Conservation (phyloP, 2,329 filamentous ascomycete species). For the Diaporthe eres region DNA sequence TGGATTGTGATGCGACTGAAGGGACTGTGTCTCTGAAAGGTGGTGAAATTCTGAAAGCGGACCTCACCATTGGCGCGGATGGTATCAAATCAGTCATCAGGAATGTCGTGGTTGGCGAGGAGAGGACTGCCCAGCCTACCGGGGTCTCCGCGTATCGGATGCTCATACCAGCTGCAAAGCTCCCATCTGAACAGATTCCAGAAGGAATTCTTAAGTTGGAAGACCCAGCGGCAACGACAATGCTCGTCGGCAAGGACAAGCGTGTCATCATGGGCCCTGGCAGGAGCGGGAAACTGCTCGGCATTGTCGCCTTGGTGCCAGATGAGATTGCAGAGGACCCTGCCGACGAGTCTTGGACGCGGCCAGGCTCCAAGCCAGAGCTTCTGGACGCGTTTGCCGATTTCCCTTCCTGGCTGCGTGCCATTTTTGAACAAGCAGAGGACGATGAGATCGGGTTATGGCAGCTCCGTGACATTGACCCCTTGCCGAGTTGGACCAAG, state of each 20-base stretch:
- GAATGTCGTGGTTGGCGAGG: constrained; percentile 41
- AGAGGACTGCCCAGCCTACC: constrained; percentile 48
- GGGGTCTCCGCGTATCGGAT: constrained; percentile 57
- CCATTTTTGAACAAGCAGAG: constrained; percentile 49
- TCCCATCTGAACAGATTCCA: constrained; percentile 58
- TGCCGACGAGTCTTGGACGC: constrained; percentile 56
- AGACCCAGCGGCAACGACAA: constrained; percentile 4
- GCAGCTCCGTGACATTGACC: constrained; percentile 61
- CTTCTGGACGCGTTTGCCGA: constrained; percentile 57
- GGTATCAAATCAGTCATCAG: constrained; percentile 49
- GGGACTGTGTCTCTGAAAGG: constrained; percentile 52
- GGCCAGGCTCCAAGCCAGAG: constrained; percentile 52
- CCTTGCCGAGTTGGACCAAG: constrained; percentile 54
- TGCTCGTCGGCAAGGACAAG: constrained; percentile 4
- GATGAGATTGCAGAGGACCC: background rate
- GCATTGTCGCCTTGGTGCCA: constrained; percentile 4
- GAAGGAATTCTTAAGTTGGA: constrained; percentile 48
- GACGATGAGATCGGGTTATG: constrained; percentile 55
- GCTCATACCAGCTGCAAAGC: constrained; percentile 53
- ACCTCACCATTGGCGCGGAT: constrained; percentile 55
- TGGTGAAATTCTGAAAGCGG: constrained; percentile 49
- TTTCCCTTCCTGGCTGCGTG: constrained; percentile 57
- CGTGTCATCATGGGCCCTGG: constrained; percentile 16
- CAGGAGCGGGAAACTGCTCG: background rate
- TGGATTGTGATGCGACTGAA: constrained; percentile 57